Conservation (phyloP, 2,329 filamentous ascomycete species). For the Ilyonectria robusta region DNA sequence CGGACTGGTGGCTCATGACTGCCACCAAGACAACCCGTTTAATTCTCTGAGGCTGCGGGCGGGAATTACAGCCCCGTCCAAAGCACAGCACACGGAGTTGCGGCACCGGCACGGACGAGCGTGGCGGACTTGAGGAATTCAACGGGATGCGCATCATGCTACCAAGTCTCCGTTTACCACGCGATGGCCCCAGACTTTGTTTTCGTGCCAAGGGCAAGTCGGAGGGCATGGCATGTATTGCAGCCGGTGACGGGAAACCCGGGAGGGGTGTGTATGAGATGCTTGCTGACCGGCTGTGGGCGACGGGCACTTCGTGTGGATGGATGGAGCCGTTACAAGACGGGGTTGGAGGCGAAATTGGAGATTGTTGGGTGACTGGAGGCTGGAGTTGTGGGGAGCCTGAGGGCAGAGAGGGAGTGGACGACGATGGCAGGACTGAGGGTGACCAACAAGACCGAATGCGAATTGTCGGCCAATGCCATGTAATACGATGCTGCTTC, state of each 20-base stretch:
- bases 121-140: constrained; percentile 17
- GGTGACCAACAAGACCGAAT: background rate
- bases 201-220: constrained; percentile 27
- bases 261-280: constrained; percentile 3
- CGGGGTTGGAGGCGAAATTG: constrained; percentile 11
- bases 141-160: constrained; percentile 15
- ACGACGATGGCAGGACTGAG: constrained; percentile 7
- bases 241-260: constrained; percentile 27
- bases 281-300: constrained; percentile 24
- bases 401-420: background rate
- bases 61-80: constrained; percentile 25
- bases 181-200: constrained; percentile 25
- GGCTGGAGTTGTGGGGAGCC: constrained; percentile 21
- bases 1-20: background rate
- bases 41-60: constrained; percentile 8
- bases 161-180: constrained; percentile 20
- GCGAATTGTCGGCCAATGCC: background rate
- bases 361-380: constrained; percentile 17
- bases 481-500: constrained; percentile 5
- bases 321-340: constrained; percentile 11
- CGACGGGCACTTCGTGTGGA: constrained; percentile 4
- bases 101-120: constrained; percentile 2
- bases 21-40: constrained; percentile 15
- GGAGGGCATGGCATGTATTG: constrained; percentile 11
- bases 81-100: constrained; percentile 16